A percentile compares a stretch with the other conserved stretches of the same genome.
Evolutionary conservation across 2,329 filamentous ascomycete species (phyloP).

Genomic region (Penicillium vulpinum): DNA sequence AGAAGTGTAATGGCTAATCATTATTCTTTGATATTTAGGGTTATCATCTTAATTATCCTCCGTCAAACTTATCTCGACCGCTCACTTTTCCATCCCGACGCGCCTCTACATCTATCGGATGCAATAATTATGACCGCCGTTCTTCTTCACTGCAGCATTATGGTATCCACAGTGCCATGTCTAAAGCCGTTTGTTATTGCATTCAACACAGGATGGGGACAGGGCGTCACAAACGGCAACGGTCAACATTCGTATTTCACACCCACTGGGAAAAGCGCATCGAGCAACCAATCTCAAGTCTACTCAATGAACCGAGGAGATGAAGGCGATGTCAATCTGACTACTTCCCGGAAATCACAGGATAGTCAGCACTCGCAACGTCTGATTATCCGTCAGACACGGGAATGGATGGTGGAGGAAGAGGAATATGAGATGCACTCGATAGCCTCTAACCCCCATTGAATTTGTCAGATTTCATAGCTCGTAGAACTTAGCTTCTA

Average conservation of each 20-base stretch:
- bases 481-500: too few species aligned
- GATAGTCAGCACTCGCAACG: background rate
- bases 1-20: background rate
- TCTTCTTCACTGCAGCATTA: background rate
- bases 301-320: background rate
- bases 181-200: background rate
- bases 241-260: background rate
- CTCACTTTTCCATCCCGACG: background rate
- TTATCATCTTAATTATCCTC: background rate
- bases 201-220: background rate
- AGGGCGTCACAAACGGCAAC: background rate
- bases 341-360: background rate
- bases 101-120: background rate
- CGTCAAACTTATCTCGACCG: background rate
- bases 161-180: background rate
- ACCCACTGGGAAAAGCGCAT: background rate
- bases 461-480: too few species aligned
- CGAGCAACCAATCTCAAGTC: background rate
- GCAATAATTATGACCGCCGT: background rate
- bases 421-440: background rate
- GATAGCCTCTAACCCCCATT: too few species aligned
- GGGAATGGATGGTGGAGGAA: background rate
- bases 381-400: background rate
- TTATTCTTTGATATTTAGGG: background rate
- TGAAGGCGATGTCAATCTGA: background rate